Percentiles rank a stretch among this genome's conserved stretches.
Evolutionary conservation across 1,284 basidiomycete species (phyloP).

Genomic region (Thelephora terrestris): DNA sequence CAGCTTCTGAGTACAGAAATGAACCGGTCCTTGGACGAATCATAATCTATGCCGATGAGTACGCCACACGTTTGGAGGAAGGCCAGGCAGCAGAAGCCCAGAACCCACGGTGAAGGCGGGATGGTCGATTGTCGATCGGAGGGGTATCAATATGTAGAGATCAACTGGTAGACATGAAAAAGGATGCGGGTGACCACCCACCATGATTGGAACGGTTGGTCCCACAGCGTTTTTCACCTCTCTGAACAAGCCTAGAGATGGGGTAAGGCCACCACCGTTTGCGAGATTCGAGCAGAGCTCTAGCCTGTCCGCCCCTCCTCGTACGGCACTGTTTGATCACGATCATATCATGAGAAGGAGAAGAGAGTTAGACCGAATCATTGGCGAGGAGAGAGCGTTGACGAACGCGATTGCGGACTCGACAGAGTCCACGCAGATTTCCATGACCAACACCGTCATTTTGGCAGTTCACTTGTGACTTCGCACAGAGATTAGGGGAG

Average conservation of each 20-base stretch:
- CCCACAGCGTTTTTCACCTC: slow-evolving; percentile 35
- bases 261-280: slow-evolving; percentile 70
- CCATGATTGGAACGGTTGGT: slow-evolving; percentile 56
- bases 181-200: too few species aligned
- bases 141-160: slow-evolving; percentile 5
- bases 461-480: too few species aligned
- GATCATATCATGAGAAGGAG: not conserved
- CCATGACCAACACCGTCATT: slow-evolving; percentile 30
- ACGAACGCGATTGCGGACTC: slow-evolving; percentile 61
- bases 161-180: not conserved
- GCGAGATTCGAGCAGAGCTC: slow-evolving; percentile 71
- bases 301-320: slow-evolving; percentile 62
- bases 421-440: slow-evolving; percentile 75
- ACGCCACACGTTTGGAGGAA: not conserved
- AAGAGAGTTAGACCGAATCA: not conserved
- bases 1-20: slow-evolving; percentile 58
- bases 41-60: slow-evolving; percentile 45
- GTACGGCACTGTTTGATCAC: slow-evolving; percentile 39
- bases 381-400: not conserved
- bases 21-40: slow-evolving; percentile 69
- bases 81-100: too few species aligned
- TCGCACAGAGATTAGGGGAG: too few species aligned
- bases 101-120: slow-evolving; percentile 1
- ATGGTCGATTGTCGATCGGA: slow-evolving; percentile 1
- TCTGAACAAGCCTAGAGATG: slow-evolving; percentile 59